A percentile compares a stretch with the other conserved stretches of the same genome.
Evolutionary conservation across 2,329 filamentous ascomycete species (phyloP).

Genomic region (Epichloe glyceriae): DNA sequence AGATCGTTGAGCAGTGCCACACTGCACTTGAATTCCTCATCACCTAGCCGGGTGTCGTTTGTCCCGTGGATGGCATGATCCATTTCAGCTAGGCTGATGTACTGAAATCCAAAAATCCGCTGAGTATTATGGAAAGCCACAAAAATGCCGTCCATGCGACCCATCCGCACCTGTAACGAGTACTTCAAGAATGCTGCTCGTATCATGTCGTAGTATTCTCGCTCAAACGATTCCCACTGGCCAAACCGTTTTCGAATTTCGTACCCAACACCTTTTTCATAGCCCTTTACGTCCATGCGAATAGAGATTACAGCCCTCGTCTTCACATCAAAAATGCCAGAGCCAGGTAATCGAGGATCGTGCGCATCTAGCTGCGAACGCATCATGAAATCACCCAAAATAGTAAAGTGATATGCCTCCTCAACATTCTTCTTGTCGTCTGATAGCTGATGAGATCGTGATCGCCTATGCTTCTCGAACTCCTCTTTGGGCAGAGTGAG

Average conservation of each 20-base stretch:
- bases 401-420: slow-evolving; percentile 81
- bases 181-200: slow-evolving; percentile 92
- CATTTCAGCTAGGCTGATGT: slow-evolving; percentile 77
- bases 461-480: slow-evolving; percentile 71
- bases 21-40: slow-evolving; percentile 76
- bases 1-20: slow-evolving; percentile 67
- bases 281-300: slow-evolving; percentile 68
- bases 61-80: slow-evolving; percentile 82
- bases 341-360: slow-evolving; percentile 74
- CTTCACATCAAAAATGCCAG: slow-evolving; percentile 92
- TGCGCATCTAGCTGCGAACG: slow-evolving; percentile 88
- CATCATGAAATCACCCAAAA: slow-evolving; percentile 78
- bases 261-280: slow-evolving; percentile 68
- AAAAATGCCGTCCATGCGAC: slow-evolving; percentile 97
- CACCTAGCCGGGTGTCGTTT: slow-evolving; percentile 50
- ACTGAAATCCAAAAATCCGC: slow-evolving; percentile 96
- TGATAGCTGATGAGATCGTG: slow-evolving; percentile 52
- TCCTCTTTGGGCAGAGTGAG: slow-evolving; percentile 71
- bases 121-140: slow-evolving; percentile 92
- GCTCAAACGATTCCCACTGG: slow-evolving; percentile 80
- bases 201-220: slow-evolving; percentile 96
- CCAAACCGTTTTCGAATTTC: slow-evolving; percentile 69
- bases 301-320: slow-evolving; percentile 85
- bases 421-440: slow-evolving; percentile 58
- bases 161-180: slow-evolving; percentile 90